Percentiles rank a stretch among this genome's conserved stretches.
Evolutionary conservation across 1,139 yeast genomes (phyloP).

Genomic region (Casaregolazyma lundiana): DNA sequence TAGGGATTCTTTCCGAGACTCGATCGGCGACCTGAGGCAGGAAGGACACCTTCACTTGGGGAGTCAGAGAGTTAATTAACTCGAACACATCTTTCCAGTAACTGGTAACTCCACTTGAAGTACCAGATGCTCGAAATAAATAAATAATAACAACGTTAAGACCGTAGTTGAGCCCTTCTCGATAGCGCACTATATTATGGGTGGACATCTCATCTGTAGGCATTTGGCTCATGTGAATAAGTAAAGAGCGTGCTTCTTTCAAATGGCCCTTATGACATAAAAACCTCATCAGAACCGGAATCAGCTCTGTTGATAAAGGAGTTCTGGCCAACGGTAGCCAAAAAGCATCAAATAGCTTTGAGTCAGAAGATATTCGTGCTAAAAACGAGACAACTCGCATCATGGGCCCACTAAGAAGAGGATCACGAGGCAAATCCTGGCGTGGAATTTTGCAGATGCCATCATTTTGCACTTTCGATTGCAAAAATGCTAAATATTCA

Average conservation of each 20-base stretch:
- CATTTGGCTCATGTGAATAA: slow-evolving; percentile 13
- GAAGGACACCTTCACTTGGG: slow-evolving; percentile 14
- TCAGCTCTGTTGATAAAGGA: slow-evolving; percentile 17
- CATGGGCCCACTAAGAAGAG: background rate
- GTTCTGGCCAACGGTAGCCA: slow-evolving; percentile 16
- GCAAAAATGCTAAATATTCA: background rate
- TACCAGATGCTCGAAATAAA: slow-evolving; percentile 6
- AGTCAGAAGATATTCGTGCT: slow-evolving; percentile 3
- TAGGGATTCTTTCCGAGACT: slow-evolving; percentile 20
- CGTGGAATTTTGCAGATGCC: background rate
- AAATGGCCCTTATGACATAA: slow-evolving; percentile 11
- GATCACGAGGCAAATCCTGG: background rate
- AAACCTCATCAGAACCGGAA: slow-evolving; percentile 17
- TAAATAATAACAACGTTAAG: slow-evolving; percentile 17
- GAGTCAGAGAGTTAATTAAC: slow-evolving; percentile 15
- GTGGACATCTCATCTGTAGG: slow-evolving; percentile 7
- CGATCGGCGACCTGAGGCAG: slow-evolving; percentile 18
- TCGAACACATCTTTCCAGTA: slow-evolving; percentile 19
- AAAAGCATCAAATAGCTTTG: slow-evolving; percentile 14
- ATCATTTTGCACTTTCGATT: background rate
- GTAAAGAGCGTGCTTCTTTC: slow-evolving; percentile 11
- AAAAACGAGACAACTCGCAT: slow-evolving; percentile 5
- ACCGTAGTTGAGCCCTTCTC: slow-evolving; percentile 17
- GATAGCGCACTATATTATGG: slow-evolving; percentile 1
- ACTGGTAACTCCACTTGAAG: slow-evolving; percentile 11